Conservation (phyloP, 129 eudicot species). For the Tagetes patula region DNA sequence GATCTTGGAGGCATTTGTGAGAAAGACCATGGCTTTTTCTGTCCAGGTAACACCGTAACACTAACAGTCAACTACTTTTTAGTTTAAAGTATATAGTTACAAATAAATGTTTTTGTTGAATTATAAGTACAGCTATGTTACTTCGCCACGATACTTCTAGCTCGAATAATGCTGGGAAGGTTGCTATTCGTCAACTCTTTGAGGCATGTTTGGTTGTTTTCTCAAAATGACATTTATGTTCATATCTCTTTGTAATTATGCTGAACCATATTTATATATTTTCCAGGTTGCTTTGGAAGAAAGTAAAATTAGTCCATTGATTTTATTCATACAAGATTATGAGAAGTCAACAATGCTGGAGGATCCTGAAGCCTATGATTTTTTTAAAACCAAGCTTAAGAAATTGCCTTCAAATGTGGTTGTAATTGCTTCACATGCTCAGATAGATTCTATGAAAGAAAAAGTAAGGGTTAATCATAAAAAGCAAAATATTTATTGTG, state of each 20-base stretch:
- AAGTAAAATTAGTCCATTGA: slow-evolving; percentile 57
- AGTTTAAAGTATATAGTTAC: no score
- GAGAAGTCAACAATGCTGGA: slow-evolving; percentile 75
- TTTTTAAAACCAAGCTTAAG: slow-evolving; percentile 71
- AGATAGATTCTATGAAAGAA: slow-evolving; percentile 73
- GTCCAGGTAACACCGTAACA: slow-evolving; percentile 88
- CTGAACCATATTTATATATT: not conserved
- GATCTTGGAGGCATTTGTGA: slow-evolving; percentile 96
- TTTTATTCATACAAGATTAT: slow-evolving; percentile 71
- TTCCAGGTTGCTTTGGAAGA: slow-evolving; percentile 73
- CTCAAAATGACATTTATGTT: not conserved
- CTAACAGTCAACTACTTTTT: no score
- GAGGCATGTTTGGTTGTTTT: slow-evolving; percentile 44
- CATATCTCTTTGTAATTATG: not conserved
- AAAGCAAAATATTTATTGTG: no score
- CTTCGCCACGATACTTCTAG: slow-evolving; percentile 70
- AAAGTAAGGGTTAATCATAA: slow-evolving; percentile 44
- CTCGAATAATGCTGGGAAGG: slow-evolving; percentile 66
- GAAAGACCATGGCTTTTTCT: slow-evolving; percentile 83
- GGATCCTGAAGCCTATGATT: slow-evolving; percentile 68
- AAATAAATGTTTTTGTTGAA: no score
- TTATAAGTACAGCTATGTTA: slow-evolving; percentile 76
- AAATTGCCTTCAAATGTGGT: slow-evolving; percentile 63
- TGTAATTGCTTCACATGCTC: slow-evolving; percentile 79
- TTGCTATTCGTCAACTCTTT: slow-evolving; percentile 72